These are phyloP conservation scores for Phytophthora europaea DNA, from an alignment of 352 stramenopile genomes.

Conservation along the genomic window DNA sequence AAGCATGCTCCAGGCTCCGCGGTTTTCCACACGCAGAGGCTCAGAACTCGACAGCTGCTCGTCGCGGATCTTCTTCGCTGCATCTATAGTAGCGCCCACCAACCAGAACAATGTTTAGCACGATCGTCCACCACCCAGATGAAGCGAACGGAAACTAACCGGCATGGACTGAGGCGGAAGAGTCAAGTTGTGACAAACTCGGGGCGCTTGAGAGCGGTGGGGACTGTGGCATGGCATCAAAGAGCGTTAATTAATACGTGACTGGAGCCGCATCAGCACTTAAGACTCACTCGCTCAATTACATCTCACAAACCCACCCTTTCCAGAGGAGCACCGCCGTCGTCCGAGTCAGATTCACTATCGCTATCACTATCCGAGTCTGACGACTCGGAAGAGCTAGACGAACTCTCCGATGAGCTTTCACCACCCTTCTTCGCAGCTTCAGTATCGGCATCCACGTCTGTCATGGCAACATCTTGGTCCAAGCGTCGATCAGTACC, in stretches of 20 bases:
- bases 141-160: conserved; percentile 45
- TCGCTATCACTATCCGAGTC: conserved; percentile 91
- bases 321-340: conserved; percentile 79
- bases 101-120: conserved; percentile 23
- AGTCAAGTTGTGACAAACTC: conserved; percentile 56
- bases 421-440: conserved; percentile 44
- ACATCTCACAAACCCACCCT: conserved; percentile 83
- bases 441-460: conserved; percentile 51
- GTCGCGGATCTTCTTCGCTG: conserved; percentile 83
- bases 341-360: conserved; percentile 89
- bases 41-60: conserved; percentile 64
- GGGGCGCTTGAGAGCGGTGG: conserved; percentile 66
- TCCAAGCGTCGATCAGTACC: conserved; percentile 40
- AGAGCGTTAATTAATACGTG: conserved; percentile 44
- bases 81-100: conserved; percentile 44
- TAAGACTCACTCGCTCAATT: conserved; percentile 55
- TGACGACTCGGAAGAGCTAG: conserved; percentile 82
- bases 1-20: conserved; percentile 86
- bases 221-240: conserved; percentile 53
- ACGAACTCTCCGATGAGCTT: conserved; percentile 73
- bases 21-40: conserved; percentile 85
- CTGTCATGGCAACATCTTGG: conserved; percentile 64
- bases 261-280: conserved; percentile 37
- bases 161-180: conserved; percentile 47
- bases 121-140: not conserved